phyloP scores from a whole-genome alignment of 1,139 yeast species.

The Hansenula sp. region DNA sequence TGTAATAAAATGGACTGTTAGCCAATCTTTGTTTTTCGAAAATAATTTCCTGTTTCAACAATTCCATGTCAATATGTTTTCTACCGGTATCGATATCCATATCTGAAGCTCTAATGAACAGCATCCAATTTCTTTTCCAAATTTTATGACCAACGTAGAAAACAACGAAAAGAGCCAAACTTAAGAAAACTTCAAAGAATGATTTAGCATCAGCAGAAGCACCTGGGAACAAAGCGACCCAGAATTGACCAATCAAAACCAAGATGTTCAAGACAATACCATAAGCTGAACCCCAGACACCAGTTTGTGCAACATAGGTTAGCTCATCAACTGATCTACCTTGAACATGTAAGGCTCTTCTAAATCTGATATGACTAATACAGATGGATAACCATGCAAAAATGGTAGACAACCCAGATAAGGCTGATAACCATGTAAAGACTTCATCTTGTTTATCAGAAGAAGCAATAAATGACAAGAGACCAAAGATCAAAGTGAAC shows the following conservation, averaged over 20 bases:
- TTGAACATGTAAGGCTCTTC: conserved; percentile 51
- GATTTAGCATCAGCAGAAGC: conserved; percentile 45
- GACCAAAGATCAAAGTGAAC: conserved; percentile 47
- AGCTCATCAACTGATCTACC: conserved; percentile 49
- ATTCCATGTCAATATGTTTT: conserved; percentile 61
- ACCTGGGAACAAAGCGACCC: conserved; percentile 71
- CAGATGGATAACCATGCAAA: conserved; percentile 68
- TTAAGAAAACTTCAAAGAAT: conserved; percentile 60
- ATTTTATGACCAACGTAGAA: conserved; percentile 56
- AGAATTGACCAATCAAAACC: conserved; percentile 56
- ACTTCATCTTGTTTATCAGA: conserved; percentile 51
- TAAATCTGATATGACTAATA: conserved; percentile 55
- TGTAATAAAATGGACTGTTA: conserved; percentile 47
- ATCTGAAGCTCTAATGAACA: conserved; percentile 43
- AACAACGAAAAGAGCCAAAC: conserved; percentile 54
- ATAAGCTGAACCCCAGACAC: conserved; percentile 47
- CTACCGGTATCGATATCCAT: conserved; percentile 70
- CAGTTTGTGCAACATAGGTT: conserved; percentile 50
- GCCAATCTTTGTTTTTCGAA: conserved; percentile 53
- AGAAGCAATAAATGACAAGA: conserved; percentile 61
- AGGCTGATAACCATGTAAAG: conserved; percentile 62
- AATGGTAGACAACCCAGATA: conserved; percentile 62
- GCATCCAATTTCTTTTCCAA: conserved; percentile 48
- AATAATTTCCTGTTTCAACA: conserved; percentile 59
- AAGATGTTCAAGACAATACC: conserved; percentile 43